Conservation (phyloP, 257 asterid genomes). For the Salvia miltiorrhiza region DNA sequence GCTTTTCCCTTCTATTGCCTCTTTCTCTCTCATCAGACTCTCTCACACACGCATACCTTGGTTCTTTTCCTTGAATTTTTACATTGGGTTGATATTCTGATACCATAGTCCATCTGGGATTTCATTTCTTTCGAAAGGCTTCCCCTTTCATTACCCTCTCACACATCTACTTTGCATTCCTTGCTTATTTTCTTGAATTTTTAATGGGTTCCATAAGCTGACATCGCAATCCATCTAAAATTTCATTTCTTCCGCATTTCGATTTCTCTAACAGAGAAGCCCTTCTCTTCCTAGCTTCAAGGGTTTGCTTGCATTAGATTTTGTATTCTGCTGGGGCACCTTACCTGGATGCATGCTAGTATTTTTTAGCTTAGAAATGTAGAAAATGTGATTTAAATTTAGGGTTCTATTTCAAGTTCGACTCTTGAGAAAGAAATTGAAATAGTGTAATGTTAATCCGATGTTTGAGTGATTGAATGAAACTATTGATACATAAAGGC, state of each 20-base stretch:
- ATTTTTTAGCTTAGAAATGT: slow-evolving; percentile 3
- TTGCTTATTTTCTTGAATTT: slow-evolving; percentile 7
- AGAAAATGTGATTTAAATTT: background rate
- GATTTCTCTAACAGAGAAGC: background rate
- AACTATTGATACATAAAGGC: background rate
- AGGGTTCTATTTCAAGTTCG: background rate
- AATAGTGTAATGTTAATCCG: slow-evolving; percentile 23
- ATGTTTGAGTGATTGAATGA: background rate
- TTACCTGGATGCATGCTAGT: slow-evolving; percentile 10
- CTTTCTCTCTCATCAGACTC: slow-evolving; percentile 16
- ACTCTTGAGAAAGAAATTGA: slow-evolving; percentile 24
- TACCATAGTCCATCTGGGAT: slow-evolving; percentile 29
- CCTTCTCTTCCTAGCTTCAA: background rate
- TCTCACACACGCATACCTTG: background rate
- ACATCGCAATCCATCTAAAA: slow-evolving; percentile 23
- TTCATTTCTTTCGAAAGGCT: slow-evolving; percentile 8
- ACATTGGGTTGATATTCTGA: slow-evolving; percentile 18
- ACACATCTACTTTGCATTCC: background rate
- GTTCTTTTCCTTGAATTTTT: background rate
- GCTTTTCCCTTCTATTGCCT: slow-evolving; percentile 11
- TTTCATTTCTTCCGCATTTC: slow-evolving; percentile 13
- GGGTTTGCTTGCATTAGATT: slow-evolving; percentile 20
- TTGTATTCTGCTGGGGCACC: slow-evolving; percentile 7
- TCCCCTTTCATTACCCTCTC: slow-evolving; percentile 9
- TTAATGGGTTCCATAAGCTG: slow-evolving; percentile 13